These are phyloP conservation scores for Phanerochaete carnosa DNA, from an alignment of 768 basidiomycete species.

Conservation along the genomic window DNA sequence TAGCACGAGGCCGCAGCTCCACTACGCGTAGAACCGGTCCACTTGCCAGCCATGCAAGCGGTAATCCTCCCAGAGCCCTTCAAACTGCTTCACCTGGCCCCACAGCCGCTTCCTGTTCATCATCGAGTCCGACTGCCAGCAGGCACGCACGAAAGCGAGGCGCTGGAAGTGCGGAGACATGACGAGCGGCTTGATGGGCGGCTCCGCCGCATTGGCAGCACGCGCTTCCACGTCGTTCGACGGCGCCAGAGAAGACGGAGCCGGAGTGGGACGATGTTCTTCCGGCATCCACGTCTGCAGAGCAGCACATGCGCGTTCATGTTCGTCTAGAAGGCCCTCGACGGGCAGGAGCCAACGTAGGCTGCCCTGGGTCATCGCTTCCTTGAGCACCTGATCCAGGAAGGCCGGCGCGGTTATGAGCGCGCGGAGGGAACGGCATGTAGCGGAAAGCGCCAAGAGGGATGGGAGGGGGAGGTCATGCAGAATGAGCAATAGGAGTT, in stretches of 20 bases:
- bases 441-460: background rate
- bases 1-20: background rate
- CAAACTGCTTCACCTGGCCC: constrained; percentile 7
- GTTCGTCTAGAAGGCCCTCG: background rate
- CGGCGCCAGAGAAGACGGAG: background rate
- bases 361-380: constrained; percentile 6
- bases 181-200: background rate
- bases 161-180: constrained; percentile 4
- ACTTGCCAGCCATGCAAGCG: constrained; percentile 8
- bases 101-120: constrained; percentile 9
- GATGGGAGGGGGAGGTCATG: background rate
- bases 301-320: background rate
- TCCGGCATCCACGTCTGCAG: constrained; percentile 1
- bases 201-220: background rate
- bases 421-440: constrained; percentile 2
- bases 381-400: constrained; percentile 3
- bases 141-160: constrained; percentile 2
- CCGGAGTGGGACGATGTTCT: background rate
- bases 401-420: constrained; percentile 1
- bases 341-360: constrained; percentile 4
- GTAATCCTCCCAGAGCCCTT: constrained; percentile 2
- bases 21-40: constrained; percentile 5
- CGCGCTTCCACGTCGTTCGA: background rate
- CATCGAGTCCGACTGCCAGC: constrained; percentile 10
- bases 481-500: constrained; percentile 6